phyloP scores from a whole-genome alignment of 306 rosid genomes.

The Trichosanthes truncata region DNA sequence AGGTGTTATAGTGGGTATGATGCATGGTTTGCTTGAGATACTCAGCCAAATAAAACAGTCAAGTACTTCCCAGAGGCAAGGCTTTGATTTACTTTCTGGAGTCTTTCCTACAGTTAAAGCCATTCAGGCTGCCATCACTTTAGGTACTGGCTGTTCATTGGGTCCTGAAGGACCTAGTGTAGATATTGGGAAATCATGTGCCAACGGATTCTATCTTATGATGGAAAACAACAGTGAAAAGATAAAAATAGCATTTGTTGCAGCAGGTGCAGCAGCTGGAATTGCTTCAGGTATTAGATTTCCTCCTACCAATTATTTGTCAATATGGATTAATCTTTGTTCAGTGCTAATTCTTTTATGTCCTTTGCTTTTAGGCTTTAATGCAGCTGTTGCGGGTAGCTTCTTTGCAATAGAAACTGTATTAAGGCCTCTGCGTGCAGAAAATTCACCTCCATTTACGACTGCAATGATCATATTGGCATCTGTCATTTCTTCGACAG shows the following conservation, averaged over 20 bases:
- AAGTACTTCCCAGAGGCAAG: slow-evolving; percentile 55
- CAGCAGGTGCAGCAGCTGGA: slow-evolving; percentile 98
- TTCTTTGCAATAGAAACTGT: slow-evolving; percentile 99
- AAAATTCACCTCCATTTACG: slow-evolving; percentile 95
- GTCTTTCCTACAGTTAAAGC: slow-evolving; percentile 80
- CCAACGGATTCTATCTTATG: slow-evolving; percentile 80
- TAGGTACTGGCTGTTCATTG: slow-evolving; percentile 96
- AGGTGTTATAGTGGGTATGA: slow-evolving; percentile 94
- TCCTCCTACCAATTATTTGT: slow-evolving; percentile 14
- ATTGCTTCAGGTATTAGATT: slow-evolving; percentile 68
- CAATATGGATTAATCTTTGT: slow-evolving; percentile 1
- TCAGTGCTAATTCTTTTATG: slow-evolving; percentile 13
- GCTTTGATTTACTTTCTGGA: slow-evolving; percentile 80
- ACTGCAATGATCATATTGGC: slow-evolving; percentile 99
- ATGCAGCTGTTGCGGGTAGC: slow-evolving; percentile 99
- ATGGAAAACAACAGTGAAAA: slow-evolving; percentile 94
- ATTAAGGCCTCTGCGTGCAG: slow-evolving; percentile 86
- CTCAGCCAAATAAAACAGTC: slow-evolving; percentile 76
- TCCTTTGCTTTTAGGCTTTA: slow-evolving; percentile 61
- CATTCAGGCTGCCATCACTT: slow-evolving; percentile 85
- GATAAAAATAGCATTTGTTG: slow-evolving; percentile 77
- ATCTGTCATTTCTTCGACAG: slow-evolving; percentile 95
- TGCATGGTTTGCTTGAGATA: slow-evolving; percentile 93
- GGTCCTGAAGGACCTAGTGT: slow-evolving; percentile 99
- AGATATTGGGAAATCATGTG: slow-evolving; percentile 96